phyloP scores from a whole-genome alignment of 1,139 yeast species.

The Taphrina communis region DNA sequence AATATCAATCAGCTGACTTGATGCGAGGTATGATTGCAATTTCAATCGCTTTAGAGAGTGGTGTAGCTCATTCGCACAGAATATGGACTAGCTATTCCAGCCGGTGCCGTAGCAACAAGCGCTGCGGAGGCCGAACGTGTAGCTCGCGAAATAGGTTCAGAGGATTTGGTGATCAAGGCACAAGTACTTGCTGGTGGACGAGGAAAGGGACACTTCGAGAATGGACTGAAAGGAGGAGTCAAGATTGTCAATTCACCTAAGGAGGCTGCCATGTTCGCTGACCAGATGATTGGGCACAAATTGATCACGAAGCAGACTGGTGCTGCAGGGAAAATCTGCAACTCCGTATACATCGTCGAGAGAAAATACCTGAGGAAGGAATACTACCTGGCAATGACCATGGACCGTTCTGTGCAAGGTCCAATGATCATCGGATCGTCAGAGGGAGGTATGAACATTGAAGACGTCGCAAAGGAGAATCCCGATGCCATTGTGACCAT shows the following conservation, averaged over 20 bases:
- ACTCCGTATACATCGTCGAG: conserved; percentile 95
- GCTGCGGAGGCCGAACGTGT: conserved; percentile 84
- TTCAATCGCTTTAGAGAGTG: too few species aligned
- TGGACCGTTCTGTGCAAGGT: conserved; percentile 89
- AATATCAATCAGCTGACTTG: conserved; percentile 91
- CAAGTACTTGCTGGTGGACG: conserved; percentile 99
- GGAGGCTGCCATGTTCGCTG: conserved; percentile 85
- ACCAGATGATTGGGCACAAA: conserved; percentile 88
- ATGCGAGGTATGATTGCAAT: conserved; percentile 56
- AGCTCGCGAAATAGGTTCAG: conserved; percentile 63
- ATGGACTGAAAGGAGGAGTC: conserved; percentile 96
- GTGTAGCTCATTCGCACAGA: conserved; percentile 4
- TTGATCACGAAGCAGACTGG: conserved; percentile 98
- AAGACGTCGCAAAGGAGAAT: conserved; percentile 91
- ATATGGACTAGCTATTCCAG: conserved; percentile 90
- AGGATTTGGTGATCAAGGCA: conserved; percentile 92
- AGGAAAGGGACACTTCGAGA: conserved; percentile 97
- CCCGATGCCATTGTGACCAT: conserved; percentile 93
- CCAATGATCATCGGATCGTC: conserved; percentile 95
- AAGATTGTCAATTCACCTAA: conserved; percentile 83
- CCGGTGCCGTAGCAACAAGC: conserved; percentile 88
- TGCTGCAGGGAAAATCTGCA: conserved; percentile 93
- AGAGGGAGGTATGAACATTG: conserved; percentile 99
- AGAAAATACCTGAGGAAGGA: conserved; percentile 92
- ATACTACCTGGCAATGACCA: conserved; percentile 90